Evolutionary conservation across 768 basidiomycete species (phyloP).

Genomic region (Cystofilobasidium bisporidii): DNA sequence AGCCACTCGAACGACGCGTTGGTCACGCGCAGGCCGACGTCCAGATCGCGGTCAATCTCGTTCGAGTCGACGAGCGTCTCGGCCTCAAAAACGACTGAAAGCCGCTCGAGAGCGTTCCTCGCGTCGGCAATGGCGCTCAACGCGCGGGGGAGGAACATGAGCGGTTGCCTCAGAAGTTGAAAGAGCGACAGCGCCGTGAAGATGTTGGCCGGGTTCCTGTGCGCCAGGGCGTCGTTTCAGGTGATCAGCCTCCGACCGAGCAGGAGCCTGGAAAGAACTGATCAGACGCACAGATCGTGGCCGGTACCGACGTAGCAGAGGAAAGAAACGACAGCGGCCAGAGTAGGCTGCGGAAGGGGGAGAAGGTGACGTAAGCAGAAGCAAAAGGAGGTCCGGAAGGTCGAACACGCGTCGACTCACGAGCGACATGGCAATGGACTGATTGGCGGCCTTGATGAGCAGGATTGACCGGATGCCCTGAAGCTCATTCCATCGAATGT

Average conservation of each 20-base stretch:
- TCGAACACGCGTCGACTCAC: conserved; percentile 28
- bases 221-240: too few species aligned
- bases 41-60: conserved; percentile 45
- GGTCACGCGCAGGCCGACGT: conserved; percentile 48
- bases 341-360: conserved; percentile 47
- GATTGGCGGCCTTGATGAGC: conserved; percentile 57
- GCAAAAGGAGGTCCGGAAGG: conserved; percentile 47
- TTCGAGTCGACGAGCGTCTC: conserved; percentile 46
- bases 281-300: conserved; percentile 42
- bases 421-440: conserved; percentile 33
- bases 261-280: too few species aligned
- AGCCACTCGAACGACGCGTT: conserved; percentile 61
- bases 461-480: conserved; percentile 52
- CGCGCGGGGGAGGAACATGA: conserved; percentile 38
- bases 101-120: conserved; percentile 51
- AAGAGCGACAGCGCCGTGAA: conserved; percentile 56
- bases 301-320: conserved; percentile 58
- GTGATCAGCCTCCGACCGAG: too few species aligned
- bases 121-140: conserved; percentile 59
- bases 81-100: conserved; percentile 50
- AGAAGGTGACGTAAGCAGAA: conserved; percentile 36
- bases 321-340: conserved; percentile 60
- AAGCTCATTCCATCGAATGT: conserved; percentile 51
- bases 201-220: conserved; percentile 53
- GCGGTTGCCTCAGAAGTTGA: conserved; percentile 31